phyloP scores from a whole-genome alignment of 2,329 filamentous ascomycete species.

The Atkinsonella hypoxylon region DNA sequence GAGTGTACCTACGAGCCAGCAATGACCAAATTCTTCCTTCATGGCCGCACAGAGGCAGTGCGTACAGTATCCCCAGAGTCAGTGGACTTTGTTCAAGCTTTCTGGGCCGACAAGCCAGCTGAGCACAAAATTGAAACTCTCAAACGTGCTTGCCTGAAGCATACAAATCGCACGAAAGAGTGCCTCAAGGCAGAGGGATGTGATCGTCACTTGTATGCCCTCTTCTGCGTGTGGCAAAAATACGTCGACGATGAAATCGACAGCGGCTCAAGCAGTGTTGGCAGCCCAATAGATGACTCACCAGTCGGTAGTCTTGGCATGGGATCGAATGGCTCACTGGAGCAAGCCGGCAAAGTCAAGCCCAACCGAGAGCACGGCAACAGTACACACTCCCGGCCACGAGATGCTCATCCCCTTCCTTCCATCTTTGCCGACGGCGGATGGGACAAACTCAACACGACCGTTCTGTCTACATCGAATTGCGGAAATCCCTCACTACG shows the following conservation, averaged over 20 bases:
- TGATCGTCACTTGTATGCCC: slow-evolving; percentile 84
- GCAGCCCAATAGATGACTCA: slow-evolving; percentile 44
- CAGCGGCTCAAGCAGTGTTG: slow-evolving; percentile 44
- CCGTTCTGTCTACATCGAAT: slow-evolving; percentile 93
- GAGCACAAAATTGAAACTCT: slow-evolving; percentile 78
- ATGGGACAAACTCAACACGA: slow-evolving; percentile 93
- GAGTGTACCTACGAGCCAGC: slow-evolving; percentile 96
- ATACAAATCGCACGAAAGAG: slow-evolving; percentile 66
- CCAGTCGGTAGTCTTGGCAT: slow-evolving; percentile 40
- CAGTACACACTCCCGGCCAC: slow-evolving; percentile 39
- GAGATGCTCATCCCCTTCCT: slow-evolving; percentile 46
- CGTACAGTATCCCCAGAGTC: slow-evolving; percentile 73
- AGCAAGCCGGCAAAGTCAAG: slow-evolving; percentile 22
- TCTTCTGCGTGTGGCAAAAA: slow-evolving; percentile 92
- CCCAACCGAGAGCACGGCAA: slow-evolving; percentile 37
- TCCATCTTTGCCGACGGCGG: slow-evolving; percentile 76
- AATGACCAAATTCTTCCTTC: slow-evolving; percentile 92
- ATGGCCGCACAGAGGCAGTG: slow-evolving; percentile 90
- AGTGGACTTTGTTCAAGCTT: slow-evolving; percentile 80
- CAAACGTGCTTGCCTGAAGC: slow-evolving; percentile 70
- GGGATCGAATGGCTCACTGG: slow-evolving; percentile 30
- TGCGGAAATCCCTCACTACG: slow-evolving; percentile 91
- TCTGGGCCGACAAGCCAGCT: slow-evolving; percentile 84
- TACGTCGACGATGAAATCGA: slow-evolving; percentile 56
- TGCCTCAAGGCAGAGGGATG: slow-evolving; percentile 86